These are phyloP conservation scores for Mycena alexandri DNA, from an alignment of 768 basidiomycete species.

Conservation along the genomic window DNA sequence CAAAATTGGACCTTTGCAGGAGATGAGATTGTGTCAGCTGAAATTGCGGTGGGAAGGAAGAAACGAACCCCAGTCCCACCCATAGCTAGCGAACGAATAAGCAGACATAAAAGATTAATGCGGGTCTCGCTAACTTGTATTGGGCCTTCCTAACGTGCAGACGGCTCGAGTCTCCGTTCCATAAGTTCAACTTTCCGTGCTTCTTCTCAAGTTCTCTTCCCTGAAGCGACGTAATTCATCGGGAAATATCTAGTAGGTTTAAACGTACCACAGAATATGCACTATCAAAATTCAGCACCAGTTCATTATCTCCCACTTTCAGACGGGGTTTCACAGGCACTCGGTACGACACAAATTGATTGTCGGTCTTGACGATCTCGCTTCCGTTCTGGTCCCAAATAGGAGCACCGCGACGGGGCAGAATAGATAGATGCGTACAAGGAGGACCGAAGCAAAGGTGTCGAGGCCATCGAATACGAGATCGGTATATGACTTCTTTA, in stretches of 20 bases:
- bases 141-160: conserved; percentile 94
- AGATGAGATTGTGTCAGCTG: neutral
- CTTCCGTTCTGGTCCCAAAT: conserved; percentile 70
- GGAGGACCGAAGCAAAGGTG: conserved; percentile 80
- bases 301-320: conserved; percentile 70
- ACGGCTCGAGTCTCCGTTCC: conserved; percentile 94
- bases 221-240: conserved; percentile 45
- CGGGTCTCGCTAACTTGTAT: conserved; percentile 73
- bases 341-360: conserved; percentile 87
- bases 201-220: conserved; percentile 81
- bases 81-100: conserved; percentile 65
- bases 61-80: conserved; percentile 87
- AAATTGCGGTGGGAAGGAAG: neutral
- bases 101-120: conserved; percentile 6
- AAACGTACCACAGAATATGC: conserved; percentile 74
- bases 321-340: conserved; percentile 68
- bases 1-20: conserved; percentile 74
- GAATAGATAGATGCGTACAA: conserved; percentile 61
- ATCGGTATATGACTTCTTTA: conserved; percentile 67
- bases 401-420: neutral
- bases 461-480: conserved; percentile 93
- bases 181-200: conserved; percentile 71
- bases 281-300: conserved; percentile 79
- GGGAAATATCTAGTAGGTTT: neutral
- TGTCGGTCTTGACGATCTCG: conserved; percentile 80